A percentile compares a stretch with the other conserved stretches of the same genome.
These are phyloP conservation scores for Gossypium herbaceum DNA, from an alignment of 345 rosid species.

Conservation along the genomic window DNA sequence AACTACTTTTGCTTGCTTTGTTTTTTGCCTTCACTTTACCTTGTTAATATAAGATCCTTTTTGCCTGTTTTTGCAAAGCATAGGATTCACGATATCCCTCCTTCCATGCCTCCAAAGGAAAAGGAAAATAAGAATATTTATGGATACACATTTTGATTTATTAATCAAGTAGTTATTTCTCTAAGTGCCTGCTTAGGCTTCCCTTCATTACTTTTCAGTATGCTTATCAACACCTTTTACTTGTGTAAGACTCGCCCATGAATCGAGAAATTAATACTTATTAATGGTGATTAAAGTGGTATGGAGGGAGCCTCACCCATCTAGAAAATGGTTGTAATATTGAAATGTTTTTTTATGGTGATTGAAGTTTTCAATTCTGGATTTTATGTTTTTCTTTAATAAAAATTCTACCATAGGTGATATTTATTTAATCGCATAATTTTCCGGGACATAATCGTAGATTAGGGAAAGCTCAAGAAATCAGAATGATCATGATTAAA, in stretches of 20 bases:
- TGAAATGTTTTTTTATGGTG: background rate
- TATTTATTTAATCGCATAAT: background rate
- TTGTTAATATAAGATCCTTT: background rate
- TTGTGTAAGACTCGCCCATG: background rate
- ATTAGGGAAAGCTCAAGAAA: background rate
- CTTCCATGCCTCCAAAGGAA: background rate
- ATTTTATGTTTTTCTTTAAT: background rate
- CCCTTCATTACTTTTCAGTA: background rate
- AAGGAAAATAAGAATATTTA: background rate
- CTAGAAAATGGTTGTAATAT: background rate
- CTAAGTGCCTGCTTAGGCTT: background rate
- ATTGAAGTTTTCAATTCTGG: background rate
- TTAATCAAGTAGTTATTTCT: background rate
- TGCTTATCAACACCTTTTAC: background rate
- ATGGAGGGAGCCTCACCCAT: background rate
- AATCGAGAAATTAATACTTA: background rate
- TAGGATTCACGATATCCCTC: background rate
- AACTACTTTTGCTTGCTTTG: background rate
- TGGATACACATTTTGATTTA: slow-evolving; percentile 5
- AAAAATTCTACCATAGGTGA: background rate
- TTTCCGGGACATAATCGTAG: background rate
- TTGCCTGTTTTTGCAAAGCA: background rate
- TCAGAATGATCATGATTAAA: background rate
- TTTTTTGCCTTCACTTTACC: background rate
- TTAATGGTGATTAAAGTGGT: background rate